phyloP scores from a whole-genome alignment of 2,329 filamentous ascomycete genomes.

The Pseudogymnoascus sp. region DNA sequence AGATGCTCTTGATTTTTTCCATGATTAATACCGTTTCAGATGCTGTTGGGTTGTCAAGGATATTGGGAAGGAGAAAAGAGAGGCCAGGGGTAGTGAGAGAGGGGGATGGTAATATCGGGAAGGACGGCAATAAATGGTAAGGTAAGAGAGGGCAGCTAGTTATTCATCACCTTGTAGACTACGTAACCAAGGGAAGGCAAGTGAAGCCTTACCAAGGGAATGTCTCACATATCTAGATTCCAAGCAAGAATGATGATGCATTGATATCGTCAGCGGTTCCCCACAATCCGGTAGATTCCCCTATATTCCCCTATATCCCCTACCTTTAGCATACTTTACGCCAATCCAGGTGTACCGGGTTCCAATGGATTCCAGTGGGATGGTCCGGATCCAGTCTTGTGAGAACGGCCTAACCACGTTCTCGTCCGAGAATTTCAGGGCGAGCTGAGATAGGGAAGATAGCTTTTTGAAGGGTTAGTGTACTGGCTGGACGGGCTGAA shows the following conservation, averaged over 20 bases:
- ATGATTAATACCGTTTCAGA: constrained; percentile 19
- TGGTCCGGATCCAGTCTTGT: constrained; percentile 7
- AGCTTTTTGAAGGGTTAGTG: neutral
- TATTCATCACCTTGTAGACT: constrained; percentile 3
- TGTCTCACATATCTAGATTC: constrained; percentile 1
- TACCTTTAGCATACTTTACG: constrained; percentile 6
- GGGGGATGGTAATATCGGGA: neutral
- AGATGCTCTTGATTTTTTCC: constrained; percentile 29
- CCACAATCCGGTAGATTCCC: constrained; percentile 1
- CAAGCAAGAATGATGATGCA: neutral
- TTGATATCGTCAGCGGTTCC: constrained; percentile 1
- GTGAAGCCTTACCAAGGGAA: constrained; percentile 6
- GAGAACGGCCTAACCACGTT: neutral
- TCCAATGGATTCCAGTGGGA: neutral
- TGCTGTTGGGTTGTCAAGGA: constrained; percentile 4
- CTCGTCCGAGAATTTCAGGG: neutral
- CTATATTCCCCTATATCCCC: constrained; percentile 8
- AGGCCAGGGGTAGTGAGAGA: neutral
- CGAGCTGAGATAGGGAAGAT: neutral
- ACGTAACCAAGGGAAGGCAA: constrained; percentile 1
- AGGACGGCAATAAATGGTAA: constrained; percentile 4
- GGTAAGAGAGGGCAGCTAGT: constrained; percentile 5
- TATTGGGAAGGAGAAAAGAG: neutral
- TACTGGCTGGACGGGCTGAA: neutral
- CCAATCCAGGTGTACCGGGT: neutral